Base-by-base conservation (phyloP, 352 stramenopile genomes). In the Blastocystis sp. region DNA sequence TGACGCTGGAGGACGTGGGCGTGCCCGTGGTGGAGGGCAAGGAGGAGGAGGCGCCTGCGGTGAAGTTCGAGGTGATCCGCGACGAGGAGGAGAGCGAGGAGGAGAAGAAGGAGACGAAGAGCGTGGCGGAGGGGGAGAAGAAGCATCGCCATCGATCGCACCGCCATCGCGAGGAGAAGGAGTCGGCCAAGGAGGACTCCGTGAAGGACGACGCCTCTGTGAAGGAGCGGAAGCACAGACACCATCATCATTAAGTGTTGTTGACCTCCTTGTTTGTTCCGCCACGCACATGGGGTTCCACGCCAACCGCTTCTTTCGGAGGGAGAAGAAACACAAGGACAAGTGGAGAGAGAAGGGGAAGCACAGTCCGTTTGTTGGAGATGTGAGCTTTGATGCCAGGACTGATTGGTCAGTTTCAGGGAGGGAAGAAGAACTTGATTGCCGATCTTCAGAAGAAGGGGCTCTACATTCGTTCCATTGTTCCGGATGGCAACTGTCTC, bases 101-200 rank as follows among this genome's bases (percentile, higher is more conserved):
- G 17, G 19, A 71, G 64, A 23, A 23, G 4, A 43, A 10, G 10
- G 91, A 91, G 7, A 92, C 92, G 76, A 95, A 94, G 86, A 93
- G 90, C 43, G 95, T 94, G 87, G 91, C 91, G 82, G 90, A 91
- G 62, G 62, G 62, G 48, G 77, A 79, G 69, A 60, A 60, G 19
- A 48, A 19, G 60, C 60, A 66, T 66, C 60, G n/a, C 14, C 66
- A 77, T 77, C 66, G 66, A 19, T 77, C 66, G 40, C 66, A 77
- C 45, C 34, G 66, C n/a, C 64, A 91, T 67, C 40, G 89, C 61
- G 48, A 62, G 21, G 87, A 90, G 61, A 80, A 76, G 21, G 59
- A 90, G n/a, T 62, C 0, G 84, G 38, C 2, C 66, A 70, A 45
- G 43, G n/a, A 21, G 10, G 65, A 38, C 34, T 59, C 43, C 48